Percentiles rank a stretch among this genome's conserved stretches.
Conservation (phyloP, 306 rosid genomes). For the Dryas drummondii region DNA sequence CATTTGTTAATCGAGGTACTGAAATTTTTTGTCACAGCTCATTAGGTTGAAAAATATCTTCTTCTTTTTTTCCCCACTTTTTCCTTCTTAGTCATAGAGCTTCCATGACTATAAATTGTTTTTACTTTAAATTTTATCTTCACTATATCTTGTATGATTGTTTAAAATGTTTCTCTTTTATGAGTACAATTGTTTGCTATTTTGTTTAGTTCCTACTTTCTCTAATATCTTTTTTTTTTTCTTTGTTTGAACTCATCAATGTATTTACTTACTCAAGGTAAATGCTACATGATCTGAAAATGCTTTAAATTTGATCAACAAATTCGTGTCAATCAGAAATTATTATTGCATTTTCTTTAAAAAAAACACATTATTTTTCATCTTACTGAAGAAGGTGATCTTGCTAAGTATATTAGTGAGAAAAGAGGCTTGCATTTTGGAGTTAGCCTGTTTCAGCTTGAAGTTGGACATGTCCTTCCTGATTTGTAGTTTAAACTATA, state of each 20-base stretch:
- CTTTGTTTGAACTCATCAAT: neutral
- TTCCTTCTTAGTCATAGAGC: neutral
- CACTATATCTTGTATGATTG: neutral
- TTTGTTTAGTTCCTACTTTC: neutral
- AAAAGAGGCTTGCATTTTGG: neutral
- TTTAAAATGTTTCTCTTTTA: neutral
- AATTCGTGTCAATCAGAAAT: neutral
- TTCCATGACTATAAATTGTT: neutral
- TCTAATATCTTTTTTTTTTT: neutral
- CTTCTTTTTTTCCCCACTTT: neutral
- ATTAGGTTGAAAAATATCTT: constrained; percentile 3
- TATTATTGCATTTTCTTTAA: neutral
- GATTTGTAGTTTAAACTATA: neutral
- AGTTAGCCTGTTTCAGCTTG: neutral
- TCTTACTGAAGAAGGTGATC: neutral
- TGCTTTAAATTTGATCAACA: neutral
- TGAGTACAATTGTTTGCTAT: neutral
- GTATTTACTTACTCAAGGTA: neutral
- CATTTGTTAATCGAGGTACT: constrained; percentile 90
- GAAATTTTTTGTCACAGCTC: constrained; percentile 17
- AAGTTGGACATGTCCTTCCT: neutral
- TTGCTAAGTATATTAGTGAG: neutral
- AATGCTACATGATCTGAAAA: neutral
- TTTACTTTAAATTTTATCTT: neutral
- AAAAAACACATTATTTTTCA: no score